phyloP scores from a whole-genome alignment of 176 grass and related monocot genomes.

The Oryza glaberrima region DNA sequence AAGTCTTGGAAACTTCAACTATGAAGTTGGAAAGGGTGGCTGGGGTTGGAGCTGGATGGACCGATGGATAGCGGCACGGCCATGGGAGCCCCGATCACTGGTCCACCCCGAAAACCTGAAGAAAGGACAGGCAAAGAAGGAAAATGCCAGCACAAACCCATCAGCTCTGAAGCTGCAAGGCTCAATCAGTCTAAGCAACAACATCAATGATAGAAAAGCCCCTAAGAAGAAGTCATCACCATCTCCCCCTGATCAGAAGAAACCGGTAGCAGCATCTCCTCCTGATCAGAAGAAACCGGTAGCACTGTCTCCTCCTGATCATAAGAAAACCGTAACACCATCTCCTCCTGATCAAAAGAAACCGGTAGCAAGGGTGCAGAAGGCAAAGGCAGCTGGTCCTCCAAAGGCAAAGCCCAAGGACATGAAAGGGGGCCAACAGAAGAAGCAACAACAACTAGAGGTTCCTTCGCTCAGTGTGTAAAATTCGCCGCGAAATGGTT shows the following conservation, averaged over 20 bases:
- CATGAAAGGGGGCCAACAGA: conserved; percentile 48
- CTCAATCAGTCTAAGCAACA: conserved; percentile 48
- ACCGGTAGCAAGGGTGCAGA: conserved; percentile 39
- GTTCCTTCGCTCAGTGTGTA: conserved; percentile 36
- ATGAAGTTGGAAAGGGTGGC: conserved; percentile 68
- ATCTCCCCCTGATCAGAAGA: conserved; percentile 52
- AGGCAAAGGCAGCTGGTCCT: conserved; percentile 43
- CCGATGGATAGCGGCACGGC: conserved; percentile 84
- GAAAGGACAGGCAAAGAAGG: conserved; percentile 55
- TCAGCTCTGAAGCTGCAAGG: conserved; percentile 55
- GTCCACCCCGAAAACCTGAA: conserved; percentile 48
- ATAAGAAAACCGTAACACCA: conserved; percentile 44
- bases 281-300: conserved; percentile 47
- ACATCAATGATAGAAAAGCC: conserved; percentile 45
- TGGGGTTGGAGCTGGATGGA: conserved; percentile 99
- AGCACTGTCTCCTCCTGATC: conserved; percentile 30
- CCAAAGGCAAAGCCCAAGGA: conserved; percentile 57
- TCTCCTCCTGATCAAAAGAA: conserved; percentile 55
- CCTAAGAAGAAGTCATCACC: conserved; percentile 52
- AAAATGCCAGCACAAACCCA: conserved; percentile 46
- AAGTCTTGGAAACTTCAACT: conserved; percentile 72
- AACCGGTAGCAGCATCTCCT: background rate
- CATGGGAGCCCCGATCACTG: conserved; percentile 81
- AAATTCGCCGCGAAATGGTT: background rate
- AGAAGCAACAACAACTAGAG: conserved; percentile 33